These are phyloP conservation scores for Anthostomella pinea DNA, from an alignment of 2,329 filamentous ascomycete genomes.

Conservation along the genomic window DNA sequence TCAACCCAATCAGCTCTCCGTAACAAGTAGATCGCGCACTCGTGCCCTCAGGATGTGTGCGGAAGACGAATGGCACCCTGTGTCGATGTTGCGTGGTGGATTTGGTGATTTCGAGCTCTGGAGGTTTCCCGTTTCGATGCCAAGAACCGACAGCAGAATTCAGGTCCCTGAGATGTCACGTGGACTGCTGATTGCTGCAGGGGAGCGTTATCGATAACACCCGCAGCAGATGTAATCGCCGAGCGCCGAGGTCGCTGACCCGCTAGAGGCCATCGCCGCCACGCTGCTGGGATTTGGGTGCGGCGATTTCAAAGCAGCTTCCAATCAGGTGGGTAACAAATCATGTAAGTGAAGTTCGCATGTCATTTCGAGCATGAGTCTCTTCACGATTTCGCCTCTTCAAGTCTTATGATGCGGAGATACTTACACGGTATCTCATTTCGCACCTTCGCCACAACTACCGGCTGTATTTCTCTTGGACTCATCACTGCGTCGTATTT, in stretches of 20 bases:
- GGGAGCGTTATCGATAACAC: slow-evolving; percentile 18
- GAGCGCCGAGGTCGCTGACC: slow-evolving; percentile 12
- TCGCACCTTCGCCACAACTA: slow-evolving; percentile 22
- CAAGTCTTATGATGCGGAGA: slow-evolving; percentile 23
- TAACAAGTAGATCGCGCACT: too few species aligned
- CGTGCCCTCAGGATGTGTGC: too few species aligned
- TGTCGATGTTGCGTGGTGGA: too few species aligned
- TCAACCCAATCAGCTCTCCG: too few species aligned
- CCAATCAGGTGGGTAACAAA: slow-evolving; percentile 21
- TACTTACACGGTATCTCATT: slow-evolving; percentile 24
- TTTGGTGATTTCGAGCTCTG: slow-evolving; percentile 5
- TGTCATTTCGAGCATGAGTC: slow-evolving; percentile 13
- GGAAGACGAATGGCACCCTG: too few species aligned
- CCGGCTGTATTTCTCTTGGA: slow-evolving; percentile 20
- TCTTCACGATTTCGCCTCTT: slow-evolving; percentile 7
- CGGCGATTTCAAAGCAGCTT: slow-evolving; percentile 38
- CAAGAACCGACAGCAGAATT: slow-evolving; percentile 8
- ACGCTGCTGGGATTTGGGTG: slow-evolving; percentile 12
- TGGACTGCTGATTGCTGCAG: too few species aligned
- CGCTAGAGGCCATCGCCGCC: slow-evolving; percentile 4
- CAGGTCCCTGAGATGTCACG: slow-evolving; percentile 1
- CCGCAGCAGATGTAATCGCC: slow-evolving; percentile 3
- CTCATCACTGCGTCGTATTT: slow-evolving; percentile 26
- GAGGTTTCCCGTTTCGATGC: slow-evolving; percentile 10
- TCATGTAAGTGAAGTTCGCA: slow-evolving; percentile 27